Evolutionary conservation across 2,329 filamentous ascomycete species (phyloP), one percentile per base, ranked within the genome.

Genomic region (Scytalidium sp.): DNA sequence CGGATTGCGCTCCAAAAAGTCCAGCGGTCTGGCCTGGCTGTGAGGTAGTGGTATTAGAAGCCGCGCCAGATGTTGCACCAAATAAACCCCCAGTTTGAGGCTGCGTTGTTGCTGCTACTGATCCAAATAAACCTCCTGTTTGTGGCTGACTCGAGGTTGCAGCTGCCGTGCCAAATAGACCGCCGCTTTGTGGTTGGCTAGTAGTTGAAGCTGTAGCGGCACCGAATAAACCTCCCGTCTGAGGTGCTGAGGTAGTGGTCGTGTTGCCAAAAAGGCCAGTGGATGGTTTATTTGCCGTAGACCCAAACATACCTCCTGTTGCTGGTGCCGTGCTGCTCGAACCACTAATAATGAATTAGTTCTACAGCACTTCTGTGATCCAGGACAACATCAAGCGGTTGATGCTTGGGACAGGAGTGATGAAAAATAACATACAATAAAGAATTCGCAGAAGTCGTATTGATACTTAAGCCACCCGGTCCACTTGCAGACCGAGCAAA

Each of bases 401-500:
- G n/a, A n/a, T n/a, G n/a, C n/a, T n/a, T n/a, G n/a, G n/a, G n/a
- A n/a, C n/a, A 21, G 27, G 17, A 21, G 17, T 32, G 19, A 13
- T 45, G 52, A 51, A 47, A 21, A 29, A 43, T 23, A 17, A 71
- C 75, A 65, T 60, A 80, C 77, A 78, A 76, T 69, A 78, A 70
- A 53, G 75, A 66, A 65, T 83, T 84, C 55, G 81, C 81, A 50
- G 78, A 72, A 56, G 75, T 76, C 17, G 81, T 84, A 68, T 85
- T 85, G 68, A 85, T 84, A 62, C 77, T 82, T 56, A 85, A 73
- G 62, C 78, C 80, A 56, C 73, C 78, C 53, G 80, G 80, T 60
- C 78, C 80, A 65, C 80, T 83, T 51, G 77, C 76, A 59, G 80
- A 83, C 65, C 80, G 75, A 51, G 73, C 74, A 50, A 67, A 55